These are phyloP conservation scores for Westerdykella ornata DNA, from an alignment of 2,329 filamentous ascomycete genomes.

Conservation along the genomic window DNA sequence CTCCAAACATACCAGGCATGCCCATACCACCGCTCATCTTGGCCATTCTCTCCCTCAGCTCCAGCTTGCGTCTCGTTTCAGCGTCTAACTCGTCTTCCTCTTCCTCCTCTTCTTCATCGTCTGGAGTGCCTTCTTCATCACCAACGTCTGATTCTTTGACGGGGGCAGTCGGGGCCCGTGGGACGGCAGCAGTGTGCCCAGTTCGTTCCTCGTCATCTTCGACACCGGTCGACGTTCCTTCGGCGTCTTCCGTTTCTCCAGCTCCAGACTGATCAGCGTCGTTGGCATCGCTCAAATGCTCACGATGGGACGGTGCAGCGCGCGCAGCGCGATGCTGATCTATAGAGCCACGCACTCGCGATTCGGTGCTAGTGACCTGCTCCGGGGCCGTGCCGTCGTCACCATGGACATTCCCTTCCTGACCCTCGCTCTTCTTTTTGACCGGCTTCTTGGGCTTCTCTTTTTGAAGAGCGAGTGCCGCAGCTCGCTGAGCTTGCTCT, in stretches of 20 bases:
- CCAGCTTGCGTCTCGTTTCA: conserved; percentile 76
- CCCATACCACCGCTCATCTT: conserved; percentile 98
- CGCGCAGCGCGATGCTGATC: conserved; percentile 38
- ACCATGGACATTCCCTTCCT: conserved; percentile 26
- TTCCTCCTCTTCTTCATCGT: conserved; percentile 55
- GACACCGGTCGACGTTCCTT: conserved; percentile 59
- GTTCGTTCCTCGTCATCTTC: conserved; percentile 65
- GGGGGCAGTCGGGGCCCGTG: conserved; percentile 36
- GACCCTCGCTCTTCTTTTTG: conserved; percentile 56
- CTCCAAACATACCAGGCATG: conserved; percentile 89
- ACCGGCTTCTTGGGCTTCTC: conserved; percentile 74
- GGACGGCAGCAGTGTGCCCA: conserved; percentile 12
- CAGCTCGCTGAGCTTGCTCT: conserved; percentile 78
- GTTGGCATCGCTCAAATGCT: conserved; percentile 55
- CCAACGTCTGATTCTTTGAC: conserved; percentile 42
- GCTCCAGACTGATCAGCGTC: conserved; percentile 60
- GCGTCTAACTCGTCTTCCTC: conserved; percentile 83
- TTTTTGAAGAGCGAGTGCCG: conserved; percentile 56
- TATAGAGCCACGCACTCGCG: conserved; percentile 33
- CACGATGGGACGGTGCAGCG: conserved; percentile 41
- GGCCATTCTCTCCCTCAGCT: conserved; percentile 90
- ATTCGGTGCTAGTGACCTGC: conserved; percentile 30
- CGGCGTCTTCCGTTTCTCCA: conserved; percentile 56
- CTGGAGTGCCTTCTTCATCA: conserved; percentile 46
- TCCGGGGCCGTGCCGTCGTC: conserved; percentile 36